Evolutionary conservation across 352 stramenopile genomes (phyloP).

Genomic region (Pelagophyceae sp.): DNA sequence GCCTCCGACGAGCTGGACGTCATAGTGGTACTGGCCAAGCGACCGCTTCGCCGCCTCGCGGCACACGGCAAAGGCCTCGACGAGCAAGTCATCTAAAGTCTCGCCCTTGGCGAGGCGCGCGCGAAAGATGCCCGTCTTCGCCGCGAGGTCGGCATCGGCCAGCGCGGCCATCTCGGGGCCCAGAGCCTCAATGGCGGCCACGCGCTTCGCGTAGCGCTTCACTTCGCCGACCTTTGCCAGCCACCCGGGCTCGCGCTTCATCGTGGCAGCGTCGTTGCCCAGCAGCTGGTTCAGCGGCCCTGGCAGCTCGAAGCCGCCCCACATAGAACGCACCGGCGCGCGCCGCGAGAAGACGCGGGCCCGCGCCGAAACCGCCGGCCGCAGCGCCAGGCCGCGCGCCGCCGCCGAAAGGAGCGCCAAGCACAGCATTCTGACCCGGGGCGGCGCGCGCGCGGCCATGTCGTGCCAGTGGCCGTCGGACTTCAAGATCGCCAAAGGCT

Average conservation of each 20-base stretch:
- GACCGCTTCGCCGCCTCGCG: conserved; percentile 51
- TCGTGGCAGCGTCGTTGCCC: neutral
- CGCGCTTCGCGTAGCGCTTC: conserved; percentile 35
- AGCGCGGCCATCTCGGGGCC: conserved; percentile 56
- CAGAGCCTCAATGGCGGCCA: conserved; percentile 57
- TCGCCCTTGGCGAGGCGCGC: conserved; percentile 48
- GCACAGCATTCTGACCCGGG: too few relatives aligned
- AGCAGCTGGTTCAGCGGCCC: neutral
- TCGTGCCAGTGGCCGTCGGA: too few relatives aligned
- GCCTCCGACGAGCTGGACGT: conserved; percentile 46
- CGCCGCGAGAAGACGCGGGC: too few relatives aligned
- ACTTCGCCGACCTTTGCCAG: conserved; percentile 25
- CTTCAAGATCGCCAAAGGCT: too few relatives aligned
- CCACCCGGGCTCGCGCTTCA: conserved; percentile 2
- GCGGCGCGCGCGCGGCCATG: too few relatives aligned
- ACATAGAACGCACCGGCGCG: too few relatives aligned
- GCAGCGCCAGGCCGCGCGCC: too few relatives aligned
- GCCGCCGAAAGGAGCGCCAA: too few relatives aligned
- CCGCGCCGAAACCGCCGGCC: too few relatives aligned
- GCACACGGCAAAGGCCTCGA: conserved; percentile 69
- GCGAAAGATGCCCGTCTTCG: conserved; percentile 48
- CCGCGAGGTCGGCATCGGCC: conserved; percentile 53
- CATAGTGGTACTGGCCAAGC: conserved; percentile 41
- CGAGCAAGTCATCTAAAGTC: conserved; percentile 51
- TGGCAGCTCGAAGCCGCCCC: too few relatives aligned